A percentile compares a stretch with the other conserved stretches of the same genome.
These are phyloP conservation scores for Rosa lucieae DNA, from an alignment of 306 rosid genomes.

Conservation along the genomic window DNA sequence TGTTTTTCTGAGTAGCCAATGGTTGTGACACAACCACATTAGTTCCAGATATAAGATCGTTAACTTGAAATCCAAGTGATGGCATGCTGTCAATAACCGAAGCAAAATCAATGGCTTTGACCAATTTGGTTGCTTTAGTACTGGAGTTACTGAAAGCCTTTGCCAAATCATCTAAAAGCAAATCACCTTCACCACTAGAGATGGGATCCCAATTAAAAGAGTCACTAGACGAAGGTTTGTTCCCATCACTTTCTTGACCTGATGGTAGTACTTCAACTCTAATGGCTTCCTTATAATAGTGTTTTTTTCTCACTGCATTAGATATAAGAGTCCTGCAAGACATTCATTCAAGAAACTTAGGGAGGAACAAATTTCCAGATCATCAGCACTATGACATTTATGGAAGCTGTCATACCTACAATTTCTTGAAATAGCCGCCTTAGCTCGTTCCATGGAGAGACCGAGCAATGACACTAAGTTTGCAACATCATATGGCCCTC, in stretches of 20 bases:
- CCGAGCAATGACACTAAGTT: slow-evolving; percentile 76
- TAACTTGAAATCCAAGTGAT: slow-evolving; percentile 65
- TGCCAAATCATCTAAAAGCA: slow-evolving; percentile 63
- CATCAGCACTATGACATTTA: slow-evolving; percentile 7
- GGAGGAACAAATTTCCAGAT: slow-evolving; percentile 17
- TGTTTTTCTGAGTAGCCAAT: slow-evolving; percentile 23
- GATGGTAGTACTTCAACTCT: slow-evolving; percentile 63
- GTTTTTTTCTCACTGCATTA: slow-evolving; percentile 71
- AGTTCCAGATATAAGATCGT: slow-evolving; percentile 45
- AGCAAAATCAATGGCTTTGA: slow-evolving; percentile 67
- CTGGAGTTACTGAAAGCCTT: slow-evolving; percentile 50
- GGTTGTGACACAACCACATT: slow-evolving; percentile 26
- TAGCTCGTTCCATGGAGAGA: slow-evolving; percentile 71
- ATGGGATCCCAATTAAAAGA: slow-evolving; percentile 74
- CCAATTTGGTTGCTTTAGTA: slow-evolving; percentile 43
- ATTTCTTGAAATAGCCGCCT: slow-evolving; percentile 76
- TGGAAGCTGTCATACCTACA: slow-evolving; percentile 63
- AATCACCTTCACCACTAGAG: slow-evolving; percentile 86
- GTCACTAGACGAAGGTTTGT: slow-evolving; percentile 51
- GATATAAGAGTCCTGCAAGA: slow-evolving; percentile 64
- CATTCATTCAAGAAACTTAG: slow-evolving; percentile 14
- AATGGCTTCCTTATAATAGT: slow-evolving; percentile 68
- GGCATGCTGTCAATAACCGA: slow-evolving; percentile 52
- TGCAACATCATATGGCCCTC: slow-evolving; percentile 92
- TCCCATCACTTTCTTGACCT: slow-evolving; percentile 37